Percentiles rank a stretch among this genome's conserved stretches.
Conservation (phyloP, 345 rosid genomes). For the Noccaea bulbosa region DNA sequence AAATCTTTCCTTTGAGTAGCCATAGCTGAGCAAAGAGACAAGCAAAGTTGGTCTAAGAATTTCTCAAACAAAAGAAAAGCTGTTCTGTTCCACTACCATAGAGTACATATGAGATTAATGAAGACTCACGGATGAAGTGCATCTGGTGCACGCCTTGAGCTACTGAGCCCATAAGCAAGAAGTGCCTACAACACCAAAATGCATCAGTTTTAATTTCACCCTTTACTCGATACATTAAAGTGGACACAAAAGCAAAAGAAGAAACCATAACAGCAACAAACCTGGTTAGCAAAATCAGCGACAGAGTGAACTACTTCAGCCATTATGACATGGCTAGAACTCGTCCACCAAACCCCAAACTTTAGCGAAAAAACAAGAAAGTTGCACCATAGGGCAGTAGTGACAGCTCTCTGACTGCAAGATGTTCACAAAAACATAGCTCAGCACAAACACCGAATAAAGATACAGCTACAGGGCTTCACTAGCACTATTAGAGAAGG, state of each 20-base stretch:
- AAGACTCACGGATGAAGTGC: slow-evolving; percentile 93
- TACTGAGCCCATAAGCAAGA: slow-evolving; percentile 95
- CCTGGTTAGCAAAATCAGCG: slow-evolving; percentile 99
- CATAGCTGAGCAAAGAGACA: slow-evolving; percentile 66
- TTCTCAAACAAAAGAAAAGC: slow-evolving; percentile 25
- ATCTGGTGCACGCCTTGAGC: slow-evolving; percentile 99
- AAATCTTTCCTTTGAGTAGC: slow-evolving; percentile 97
- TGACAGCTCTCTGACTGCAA: slow-evolving; percentile 95
- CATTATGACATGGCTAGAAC: slow-evolving; percentile 95
- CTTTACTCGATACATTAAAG: slow-evolving; percentile 23
- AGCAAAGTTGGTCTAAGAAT: slow-evolving; percentile 27
- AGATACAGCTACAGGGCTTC: not conserved
- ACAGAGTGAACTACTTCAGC: slow-evolving; percentile 95
- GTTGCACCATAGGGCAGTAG: slow-evolving; percentile 95
- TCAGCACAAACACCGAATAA: slow-evolving; percentile 22
- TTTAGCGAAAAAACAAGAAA: slow-evolving; percentile 95
- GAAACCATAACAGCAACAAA: slow-evolving; percentile 31
- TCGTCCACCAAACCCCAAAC: slow-evolving; percentile 86
- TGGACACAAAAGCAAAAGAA: not conserved
- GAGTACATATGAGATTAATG: not conserved
- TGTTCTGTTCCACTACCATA: slow-evolving; percentile 3
- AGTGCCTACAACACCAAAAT: slow-evolving; percentile 69
- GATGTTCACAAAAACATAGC: slow-evolving; percentile 24
- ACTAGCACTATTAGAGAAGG: not conserved
- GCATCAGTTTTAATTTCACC: too few species aligned